phyloP scores from a whole-genome alignment of 2,329 filamentous ascomycete species.

The Orbilia brochopaga region DNA sequence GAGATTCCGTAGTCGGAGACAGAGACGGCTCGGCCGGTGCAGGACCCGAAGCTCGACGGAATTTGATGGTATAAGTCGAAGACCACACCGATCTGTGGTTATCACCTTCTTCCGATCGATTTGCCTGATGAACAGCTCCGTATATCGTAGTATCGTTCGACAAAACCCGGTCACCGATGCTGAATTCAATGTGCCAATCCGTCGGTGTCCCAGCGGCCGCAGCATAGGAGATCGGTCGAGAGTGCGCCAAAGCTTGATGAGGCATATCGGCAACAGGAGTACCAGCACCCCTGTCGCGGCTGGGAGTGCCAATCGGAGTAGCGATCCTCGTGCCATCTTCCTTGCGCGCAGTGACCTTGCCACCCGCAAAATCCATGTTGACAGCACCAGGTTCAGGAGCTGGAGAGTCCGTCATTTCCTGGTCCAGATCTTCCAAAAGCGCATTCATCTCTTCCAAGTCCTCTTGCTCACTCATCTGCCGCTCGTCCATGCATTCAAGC shows the following conservation, averaged over 20 bases:
- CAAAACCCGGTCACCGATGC: constrained; percentile 79
- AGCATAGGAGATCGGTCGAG: constrained; percentile 78
- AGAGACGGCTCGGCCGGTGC: constrained; percentile 75
- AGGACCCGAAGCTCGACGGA: constrained; percentile 82
- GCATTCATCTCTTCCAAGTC: constrained; percentile 72
- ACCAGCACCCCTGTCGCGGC: constrained; percentile 60
- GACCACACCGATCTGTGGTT: constrained; percentile 84
- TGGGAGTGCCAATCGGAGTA: constrained; percentile 73
- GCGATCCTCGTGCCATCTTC: constrained; percentile 87
- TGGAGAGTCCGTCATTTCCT: constrained; percentile 74
- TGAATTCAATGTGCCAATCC: constrained; percentile 98
- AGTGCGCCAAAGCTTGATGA: constrained; percentile 52
- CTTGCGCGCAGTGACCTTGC: constrained; percentile 86
- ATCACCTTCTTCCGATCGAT: constrained; percentile 63
- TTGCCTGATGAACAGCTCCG: constrained; percentile 74
- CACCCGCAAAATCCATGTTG: constrained; percentile 85
- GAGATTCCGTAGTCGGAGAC: constrained; percentile 62
- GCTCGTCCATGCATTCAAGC: constrained; percentile 91
- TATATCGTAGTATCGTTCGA: constrained; percentile 95
- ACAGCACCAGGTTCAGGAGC: constrained; percentile 83
- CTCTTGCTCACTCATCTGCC: constrained; percentile 69
- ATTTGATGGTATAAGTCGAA: constrained; percentile 86
- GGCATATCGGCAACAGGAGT: constrained; percentile 61
- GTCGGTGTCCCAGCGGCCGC: constrained; percentile 82
- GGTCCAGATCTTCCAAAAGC: constrained; percentile 88